Base-by-base conservation (phyloP, 2,329 filamentous ascomycete genomes). In the Macrophomina tecta region DNA sequence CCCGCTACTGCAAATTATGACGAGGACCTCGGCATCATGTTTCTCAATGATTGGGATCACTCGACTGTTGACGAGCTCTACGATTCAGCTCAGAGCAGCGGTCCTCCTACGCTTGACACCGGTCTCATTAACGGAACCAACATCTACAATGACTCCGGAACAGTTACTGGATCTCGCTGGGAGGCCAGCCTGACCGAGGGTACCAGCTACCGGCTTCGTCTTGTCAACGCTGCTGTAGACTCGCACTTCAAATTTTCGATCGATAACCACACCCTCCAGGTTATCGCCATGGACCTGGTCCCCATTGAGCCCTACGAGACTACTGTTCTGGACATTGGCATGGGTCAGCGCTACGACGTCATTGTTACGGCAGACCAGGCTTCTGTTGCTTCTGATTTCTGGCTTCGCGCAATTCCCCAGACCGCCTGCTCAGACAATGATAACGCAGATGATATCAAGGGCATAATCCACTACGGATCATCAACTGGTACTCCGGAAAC, bases 171-270 rank as follows among this genome's bases (percentile, higher is more conserved):
- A 42, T 62, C 52, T 30, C 32, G 79, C 65, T 72, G 71, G 48
- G 75, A 72, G 63, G 75, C 77, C 67, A 77, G 67, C 4, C 74
- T 78, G 7, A 72, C 69, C 16, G 84, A 79, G 12, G 84, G 84
- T 66, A 84, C 82, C 75, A 83, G 78, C 12, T 86, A 90, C 73
- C 84, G 86, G 12, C 80, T 86, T 16, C 83, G 88, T 1, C 79
- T 90, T 64, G 82, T 89, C 73, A 90, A 90, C 76, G 75, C 83
- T 1, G 72, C 75, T 7, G 73, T 77, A 16, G 75, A 78, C 65
- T 71, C 66, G 5, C 69, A 70, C 3, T 77, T 78, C 60, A 72
- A 71, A 46, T 74, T 78, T 1, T 74, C 74, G 8, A 69, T 78
- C 11, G 69, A 82, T 67, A 74, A 75, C n/a, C 82, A 84, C 67